A percentile compares a stretch with the other conserved stretches of the same genome.
Conservation (phyloP, 225 moss, liverwort and hornwort genomes). For the Ulota crispa region DNA sequence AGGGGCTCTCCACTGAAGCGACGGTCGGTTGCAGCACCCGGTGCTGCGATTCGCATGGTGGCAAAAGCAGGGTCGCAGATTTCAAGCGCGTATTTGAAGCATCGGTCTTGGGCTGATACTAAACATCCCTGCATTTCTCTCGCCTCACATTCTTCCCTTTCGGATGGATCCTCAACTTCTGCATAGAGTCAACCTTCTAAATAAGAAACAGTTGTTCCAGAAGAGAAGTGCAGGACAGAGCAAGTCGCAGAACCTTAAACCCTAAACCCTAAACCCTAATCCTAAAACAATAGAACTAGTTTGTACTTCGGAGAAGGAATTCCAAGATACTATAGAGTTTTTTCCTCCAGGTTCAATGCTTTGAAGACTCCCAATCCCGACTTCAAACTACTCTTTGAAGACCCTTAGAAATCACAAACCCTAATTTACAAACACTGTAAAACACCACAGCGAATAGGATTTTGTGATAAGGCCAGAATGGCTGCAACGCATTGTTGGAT, state of each 20-base stretch:
- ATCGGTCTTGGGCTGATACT: constrained; percentile 57
- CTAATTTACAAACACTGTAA: not conserved
- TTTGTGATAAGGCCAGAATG: not conserved
- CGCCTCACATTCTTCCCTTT: constrained; percentile 74
- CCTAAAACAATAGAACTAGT: too few relatives aligned
- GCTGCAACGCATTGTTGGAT: not conserved
- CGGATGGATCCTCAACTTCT: constrained; percentile 33
- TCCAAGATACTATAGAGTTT: not conserved
- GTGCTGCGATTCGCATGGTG: constrained; percentile 69
- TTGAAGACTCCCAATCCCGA: too few relatives aligned
- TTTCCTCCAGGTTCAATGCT: too few relatives aligned
- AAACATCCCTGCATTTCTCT: constrained; percentile 80
- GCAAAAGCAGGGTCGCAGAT: constrained; percentile 74
- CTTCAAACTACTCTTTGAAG: not conserved
- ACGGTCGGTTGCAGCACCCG: constrained; percentile 47
- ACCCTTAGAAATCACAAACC: not conserved
- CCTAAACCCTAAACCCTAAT: not conserved
- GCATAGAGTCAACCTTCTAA: not conserved
- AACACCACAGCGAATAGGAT: not conserved
- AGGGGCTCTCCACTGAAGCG: constrained; percentile 59
- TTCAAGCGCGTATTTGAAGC: constrained; percentile 61
- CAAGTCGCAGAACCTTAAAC: not conserved
- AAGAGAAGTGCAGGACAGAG: not conserved
- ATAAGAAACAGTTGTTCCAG: not conserved
- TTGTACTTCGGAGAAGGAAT: not conserved